Evolutionary conservation across 441 rosid genomes (phyloP), one percentile per base, ranked within the genome.

Genomic region (Populus trichocarpa): DNA sequence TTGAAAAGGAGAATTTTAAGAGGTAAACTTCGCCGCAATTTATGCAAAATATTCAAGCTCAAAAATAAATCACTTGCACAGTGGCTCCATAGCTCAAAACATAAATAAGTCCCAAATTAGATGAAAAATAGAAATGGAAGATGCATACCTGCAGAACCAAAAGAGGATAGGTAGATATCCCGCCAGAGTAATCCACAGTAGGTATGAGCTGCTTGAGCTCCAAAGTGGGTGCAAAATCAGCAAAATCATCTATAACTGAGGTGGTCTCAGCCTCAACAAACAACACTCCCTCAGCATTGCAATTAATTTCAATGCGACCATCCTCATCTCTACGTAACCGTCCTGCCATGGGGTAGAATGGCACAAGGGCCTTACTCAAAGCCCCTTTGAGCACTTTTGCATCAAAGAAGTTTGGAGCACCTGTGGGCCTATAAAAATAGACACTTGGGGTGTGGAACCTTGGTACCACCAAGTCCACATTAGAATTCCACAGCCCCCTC

Each of bases 401-500:
- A 40, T 93, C 92, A 69, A 95, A 95, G 87, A 89, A 95, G 80
- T 89, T 85, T 65, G 87, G 28, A 18, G 88, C 80, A 8, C 90
- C 89, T 0, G 87, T 84, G 25, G 97, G 92, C 74, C 94, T 75
- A 83, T 93, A 95, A 86, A 95, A 93, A 88, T 95, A 95, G 40
- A 95, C 98, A 79, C 98, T 95, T 0, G 97, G 97, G 22, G 97
- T 94, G 81, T 94, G 98, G 85, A 94, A 91, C 53, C 97, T 86
- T 20, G 97, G 98, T 23, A 93, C 93, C n/a, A 94, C 94, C 38
- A 94, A 83, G 85, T 94, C 98, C 9, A 94, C 93, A 81, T 93
- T 95, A 13, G 97, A 79, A 85, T 93, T 95, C 98, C 98, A 95
- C 22, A 93, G 84, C 38, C 75, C 82, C 9, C 76, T 63, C 57